Percentiles rank a stretch among this genome's conserved stretches.
Evolutionary conservation across 371 early-diverging fungal species (phyloP).

Genomic region (Sporodiniella umbellata): DNA sequence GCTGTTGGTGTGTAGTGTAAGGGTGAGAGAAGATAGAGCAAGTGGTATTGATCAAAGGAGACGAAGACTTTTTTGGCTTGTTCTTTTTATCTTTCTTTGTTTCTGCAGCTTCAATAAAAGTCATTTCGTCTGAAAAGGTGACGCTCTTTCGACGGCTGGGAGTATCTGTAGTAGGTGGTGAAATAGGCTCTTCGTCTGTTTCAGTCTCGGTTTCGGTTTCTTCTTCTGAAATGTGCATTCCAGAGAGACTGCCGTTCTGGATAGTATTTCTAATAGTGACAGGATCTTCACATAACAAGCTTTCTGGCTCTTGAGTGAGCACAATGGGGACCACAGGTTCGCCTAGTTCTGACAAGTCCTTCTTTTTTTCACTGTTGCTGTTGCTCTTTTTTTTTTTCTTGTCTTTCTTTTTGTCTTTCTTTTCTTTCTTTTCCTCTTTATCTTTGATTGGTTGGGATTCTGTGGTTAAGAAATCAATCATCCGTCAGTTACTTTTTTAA

Average conservation of each 20-base stretch:
- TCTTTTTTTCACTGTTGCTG: constrained; percentile 9
- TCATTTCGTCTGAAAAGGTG: constrained; percentile 8
- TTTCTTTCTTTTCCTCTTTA: constrained; percentile 17
- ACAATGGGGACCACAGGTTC: constrained; percentile 22
- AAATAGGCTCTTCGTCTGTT: constrained; percentile 2
- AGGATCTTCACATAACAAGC: constrained; percentile 7
- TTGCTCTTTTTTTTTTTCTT: constrained; percentile 8
- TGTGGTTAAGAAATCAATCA: no score
- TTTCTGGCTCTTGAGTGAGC: neutral
- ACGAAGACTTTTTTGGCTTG: constrained; percentile 3
- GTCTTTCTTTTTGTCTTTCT: constrained; percentile 19
- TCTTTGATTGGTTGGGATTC: no score
- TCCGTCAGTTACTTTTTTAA: no score
- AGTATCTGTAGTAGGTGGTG: neutral
- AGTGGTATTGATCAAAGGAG: constrained; percentile 10
- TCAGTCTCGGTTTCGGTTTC: neutral
- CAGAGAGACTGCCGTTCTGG: constrained; percentile 7
- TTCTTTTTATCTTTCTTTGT: constrained; percentile 14
- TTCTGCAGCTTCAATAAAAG: constrained; percentile 7
- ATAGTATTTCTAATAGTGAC: constrained; percentile 23
- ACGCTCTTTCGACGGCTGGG: constrained; percentile 12
- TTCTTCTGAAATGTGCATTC: neutral
- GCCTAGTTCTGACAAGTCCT: constrained; percentile 7
- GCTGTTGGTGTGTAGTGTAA: constrained; percentile 21
- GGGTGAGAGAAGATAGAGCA: constrained; percentile 14